Conservation (phyloP, 2,329 filamentous ascomycete genomes). For the Cercospora zeina region DNA sequence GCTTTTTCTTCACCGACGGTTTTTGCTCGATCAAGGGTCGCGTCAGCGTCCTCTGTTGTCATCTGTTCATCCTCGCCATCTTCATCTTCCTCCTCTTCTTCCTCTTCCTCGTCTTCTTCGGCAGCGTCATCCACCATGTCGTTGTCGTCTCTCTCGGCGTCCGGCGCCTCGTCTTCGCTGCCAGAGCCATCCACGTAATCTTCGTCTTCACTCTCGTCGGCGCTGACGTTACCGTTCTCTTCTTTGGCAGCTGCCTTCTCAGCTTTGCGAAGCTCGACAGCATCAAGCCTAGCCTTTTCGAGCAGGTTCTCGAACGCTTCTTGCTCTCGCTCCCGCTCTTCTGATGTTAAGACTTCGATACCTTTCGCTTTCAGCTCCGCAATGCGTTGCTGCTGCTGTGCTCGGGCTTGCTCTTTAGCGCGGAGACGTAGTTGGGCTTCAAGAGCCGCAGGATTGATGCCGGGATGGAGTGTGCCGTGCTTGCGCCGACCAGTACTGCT, state of each 20-base stretch:
- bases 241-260: conserved; percentile 75
- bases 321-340: conserved; percentile 80
- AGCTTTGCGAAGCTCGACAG: conserved; percentile 71
- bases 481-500: conserved; percentile 54
- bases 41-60: conserved; percentile 20
- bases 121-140: conserved; percentile 26
- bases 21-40: conserved; percentile 39
- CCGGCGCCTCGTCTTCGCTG: conserved; percentile 24
- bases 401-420: conserved; percentile 75
- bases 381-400: conserved; percentile 74
- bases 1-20: conserved; percentile 21
- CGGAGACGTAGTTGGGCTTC: conserved; percentile 67
- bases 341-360: conserved; percentile 76
- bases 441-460: conserved; percentile 69
- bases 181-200: conserved; percentile 40
- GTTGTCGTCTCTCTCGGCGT: conserved; percentile 14
- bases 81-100: conserved; percentile 33
- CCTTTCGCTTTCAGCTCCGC: conserved; percentile 77
- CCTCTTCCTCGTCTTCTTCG: conserved; percentile 35
- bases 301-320: conserved; percentile 85
- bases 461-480: conserved; percentile 59
- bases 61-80: conserved; percentile 25
- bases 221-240: conserved; percentile 53
- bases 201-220: conserved; percentile 59
- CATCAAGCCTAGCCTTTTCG: conserved; percentile 78